A percentile compares a stretch with the other conserved stretches of the same genome.
These are phyloP conservation scores for Fragosphaeria purpurea DNA, from an alignment of 2,329 filamentous ascomycete species.

Conservation along the genomic window DNA sequence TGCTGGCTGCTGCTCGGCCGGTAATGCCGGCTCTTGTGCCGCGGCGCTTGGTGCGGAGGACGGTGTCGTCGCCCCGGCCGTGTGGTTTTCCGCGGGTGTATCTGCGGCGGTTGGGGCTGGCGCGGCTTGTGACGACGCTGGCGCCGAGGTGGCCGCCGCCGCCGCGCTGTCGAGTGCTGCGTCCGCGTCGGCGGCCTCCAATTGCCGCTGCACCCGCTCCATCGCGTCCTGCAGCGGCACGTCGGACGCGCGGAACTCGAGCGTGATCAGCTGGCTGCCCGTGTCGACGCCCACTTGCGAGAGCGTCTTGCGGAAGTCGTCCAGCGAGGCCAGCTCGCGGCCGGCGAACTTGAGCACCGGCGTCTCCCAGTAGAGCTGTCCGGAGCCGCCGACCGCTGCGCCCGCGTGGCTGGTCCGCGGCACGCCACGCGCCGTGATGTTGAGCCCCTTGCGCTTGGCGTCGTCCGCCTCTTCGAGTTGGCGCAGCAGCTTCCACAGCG, in stretches of 20 bases:
- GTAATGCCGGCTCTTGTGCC: background rate
- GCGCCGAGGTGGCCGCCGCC: constrained; percentile 1
- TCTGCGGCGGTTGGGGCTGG: background rate
- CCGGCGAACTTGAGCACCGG: constrained; percentile 79
- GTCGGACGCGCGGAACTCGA: constrained; percentile 67
- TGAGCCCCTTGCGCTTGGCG: constrained; percentile 51
- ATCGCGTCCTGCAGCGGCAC: constrained; percentile 79
- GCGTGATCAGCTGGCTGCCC: constrained; percentile 67
- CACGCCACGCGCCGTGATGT: constrained; percentile 76
- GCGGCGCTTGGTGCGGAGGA: background rate
- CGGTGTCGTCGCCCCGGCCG: too few species aligned
- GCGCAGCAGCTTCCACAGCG: constrained; percentile 80
- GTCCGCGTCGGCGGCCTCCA: constrained; percentile 57
- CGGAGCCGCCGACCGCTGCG: constrained; percentile 47
- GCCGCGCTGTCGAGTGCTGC: constrained; percentile 18
- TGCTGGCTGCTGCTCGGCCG: background rate
- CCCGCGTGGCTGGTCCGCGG: constrained; percentile 48
- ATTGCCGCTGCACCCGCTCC: constrained; percentile 49
- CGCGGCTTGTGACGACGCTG: constrained; percentile 1
- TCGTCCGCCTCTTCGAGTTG: constrained; percentile 74
- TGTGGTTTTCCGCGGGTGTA: too few species aligned
- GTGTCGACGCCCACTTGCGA: constrained; percentile 79
- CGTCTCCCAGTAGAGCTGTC: constrained; percentile 78
- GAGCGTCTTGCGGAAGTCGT: constrained; percentile 80
- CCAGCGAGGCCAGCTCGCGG: constrained; percentile 64